phyloP scores from a whole-genome alignment of 352 stramenopile species.

The Pythium diclinum region DNA sequence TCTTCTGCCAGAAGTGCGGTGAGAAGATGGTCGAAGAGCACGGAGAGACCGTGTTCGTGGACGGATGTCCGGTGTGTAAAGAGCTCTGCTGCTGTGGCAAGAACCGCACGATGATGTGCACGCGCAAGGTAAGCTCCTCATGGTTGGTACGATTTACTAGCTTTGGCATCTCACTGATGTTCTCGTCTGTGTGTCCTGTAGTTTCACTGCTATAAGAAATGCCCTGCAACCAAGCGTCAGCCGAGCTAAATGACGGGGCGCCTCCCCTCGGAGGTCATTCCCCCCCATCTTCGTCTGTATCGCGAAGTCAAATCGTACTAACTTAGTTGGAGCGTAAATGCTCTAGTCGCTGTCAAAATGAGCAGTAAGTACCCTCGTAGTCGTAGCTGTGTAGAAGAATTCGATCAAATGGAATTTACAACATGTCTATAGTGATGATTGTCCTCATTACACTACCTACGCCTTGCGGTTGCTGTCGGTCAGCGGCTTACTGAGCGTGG shows the following conservation, averaged over 20 bases:
- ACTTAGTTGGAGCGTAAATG: background rate
- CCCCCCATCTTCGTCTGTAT: background rate
- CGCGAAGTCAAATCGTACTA: constrained; percentile 3
- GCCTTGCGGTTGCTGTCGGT: constrained; percentile 35
- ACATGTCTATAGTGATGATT: background rate
- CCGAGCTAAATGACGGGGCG: constrained; percentile 23
- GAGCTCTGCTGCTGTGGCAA: constrained; percentile 87
- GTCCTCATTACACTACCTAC: too few species aligned
- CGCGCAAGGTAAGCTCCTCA: constrained; percentile 45
- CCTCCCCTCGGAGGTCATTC: background rate
- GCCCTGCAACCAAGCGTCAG: constrained; percentile 70
- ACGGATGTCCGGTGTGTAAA: constrained; percentile 85
- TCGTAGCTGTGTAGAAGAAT: constrained; percentile 10
- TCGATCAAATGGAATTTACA: constrained; percentile 6
- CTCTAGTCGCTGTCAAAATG: background rate
- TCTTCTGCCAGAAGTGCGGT: constrained; percentile 86
- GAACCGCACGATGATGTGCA: constrained; percentile 68
- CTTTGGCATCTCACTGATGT: background rate
- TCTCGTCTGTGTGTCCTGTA: constrained; percentile 25
- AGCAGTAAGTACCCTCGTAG: background rate
- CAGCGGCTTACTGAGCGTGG: constrained; percentile 77
- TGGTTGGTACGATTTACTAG: background rate
- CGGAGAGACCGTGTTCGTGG: constrained; percentile 65
- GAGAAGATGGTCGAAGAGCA: constrained; percentile 90
- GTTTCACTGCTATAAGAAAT: constrained; percentile 92